Evolutionary conservation across 2,329 filamentous ascomycete genomes (phyloP), one percentile per base, ranked within the genome.

Genomic region (Sclerotinia subarctica): DNA sequence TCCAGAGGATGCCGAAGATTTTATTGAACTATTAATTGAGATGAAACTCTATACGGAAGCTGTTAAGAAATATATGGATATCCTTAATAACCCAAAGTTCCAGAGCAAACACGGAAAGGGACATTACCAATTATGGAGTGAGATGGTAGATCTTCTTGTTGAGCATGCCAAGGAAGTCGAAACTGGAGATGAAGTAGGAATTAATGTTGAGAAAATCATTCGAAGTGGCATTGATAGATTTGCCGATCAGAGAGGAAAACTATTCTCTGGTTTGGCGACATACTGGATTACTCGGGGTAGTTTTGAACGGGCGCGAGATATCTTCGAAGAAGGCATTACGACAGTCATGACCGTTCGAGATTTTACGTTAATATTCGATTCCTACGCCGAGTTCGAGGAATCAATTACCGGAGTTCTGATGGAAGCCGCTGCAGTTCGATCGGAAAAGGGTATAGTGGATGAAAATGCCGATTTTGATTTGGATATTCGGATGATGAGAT

Each of bases 321-420:
- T 96, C 4, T 98, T 97, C 73, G 95, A 99, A 79, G 94, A 98
- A 79, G 96, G 92, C 56, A 92, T 98, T 72, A 97, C 93, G 15
- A 98, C 94, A 1, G 96, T 97, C 71, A 98, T 98, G 94, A 99
- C 95, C 2, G 94, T 99, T 56, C 90, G 95, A 67, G 95, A 99
- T 80, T 99, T 99, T 77, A 96, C 94, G 0, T 86, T 98, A 67
- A 90, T 98, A 57, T 99, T 99, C 74, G 95, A 99, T 79, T 91
- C 94, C 0, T 99, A 98, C 76, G 90, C 92, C 44, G 95, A 99
- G 79, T 97, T 97, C 70, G 95, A 99, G 78, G 96, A 99, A 80
- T 94, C 94, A 0, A 90, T 98, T 73, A 97, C 98, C 72, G 90
- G 92, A 19, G 90, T 90, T 59, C 83, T 98, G 74, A 96, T 99